Conservation (phyloP, 1,139 yeast species). For the Saccharomyces hybrid region DNA sequence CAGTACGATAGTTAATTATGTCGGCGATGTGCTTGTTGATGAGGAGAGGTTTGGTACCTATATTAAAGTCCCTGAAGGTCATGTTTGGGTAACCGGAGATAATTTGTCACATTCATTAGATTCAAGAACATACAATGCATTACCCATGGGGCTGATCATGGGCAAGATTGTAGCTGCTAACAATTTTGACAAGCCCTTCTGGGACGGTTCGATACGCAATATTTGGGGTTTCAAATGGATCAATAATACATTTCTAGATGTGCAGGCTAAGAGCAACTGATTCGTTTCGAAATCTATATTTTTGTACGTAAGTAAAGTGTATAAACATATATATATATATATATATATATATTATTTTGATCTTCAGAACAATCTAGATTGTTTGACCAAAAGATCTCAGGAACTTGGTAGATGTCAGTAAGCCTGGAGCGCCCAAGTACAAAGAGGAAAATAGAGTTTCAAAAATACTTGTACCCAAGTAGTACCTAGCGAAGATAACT, state of each 20-base stretch:
- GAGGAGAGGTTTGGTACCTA: conserved; percentile 43
- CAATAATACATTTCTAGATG: conserved; percentile 35
- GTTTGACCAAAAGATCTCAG: conserved; percentile 33
- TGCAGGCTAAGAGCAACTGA: conserved; percentile 18
- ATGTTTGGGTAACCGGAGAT: conserved; percentile 96
- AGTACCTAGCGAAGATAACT: conserved; percentile 57
- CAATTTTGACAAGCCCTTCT: conserved; percentile 34
- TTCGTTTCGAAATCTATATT: not conserved
- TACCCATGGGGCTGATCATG: conserved; percentile 80
- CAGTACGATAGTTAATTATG: conserved; percentile 33
- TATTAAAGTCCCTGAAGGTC: conserved; percentile 76
- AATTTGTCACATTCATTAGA: conserved; percentile 84
- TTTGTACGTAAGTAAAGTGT: conserved; percentile 3
- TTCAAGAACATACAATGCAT: conserved; percentile 76
- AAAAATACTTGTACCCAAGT: conserved; percentile 63
- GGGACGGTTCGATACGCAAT: conserved; percentile 32
- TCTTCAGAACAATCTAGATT: conserved; percentile 1
- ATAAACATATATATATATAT: conserved; percentile 1
- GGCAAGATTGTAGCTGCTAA: conserved; percentile 77
- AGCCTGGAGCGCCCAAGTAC: conserved; percentile 44
- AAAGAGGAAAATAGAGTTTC: conserved; percentile 50
- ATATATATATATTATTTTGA: not conserved
- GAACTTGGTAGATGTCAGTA: conserved; percentile 65
- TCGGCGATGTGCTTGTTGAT: conserved; percentile 15
- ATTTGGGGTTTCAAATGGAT: conserved; percentile 51